Conservation (phyloP, 352 stramenopile species). For the Phytophthora cactorum region DNA sequence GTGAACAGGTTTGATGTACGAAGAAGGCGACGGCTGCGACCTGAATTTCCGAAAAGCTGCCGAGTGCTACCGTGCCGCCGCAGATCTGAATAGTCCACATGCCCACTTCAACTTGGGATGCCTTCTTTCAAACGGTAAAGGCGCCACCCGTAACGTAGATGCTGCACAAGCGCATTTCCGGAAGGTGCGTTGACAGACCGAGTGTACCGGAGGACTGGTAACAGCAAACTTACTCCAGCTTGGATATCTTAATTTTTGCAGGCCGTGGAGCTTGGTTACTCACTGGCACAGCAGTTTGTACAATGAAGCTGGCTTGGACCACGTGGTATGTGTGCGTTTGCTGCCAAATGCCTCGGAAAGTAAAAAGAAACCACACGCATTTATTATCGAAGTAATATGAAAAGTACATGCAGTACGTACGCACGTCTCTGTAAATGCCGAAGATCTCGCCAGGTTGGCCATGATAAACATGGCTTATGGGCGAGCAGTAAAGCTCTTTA, state of each 20-base stretch:
- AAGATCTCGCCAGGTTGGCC: conserved; percentile 1
- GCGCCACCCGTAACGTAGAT: conserved; percentile 58
- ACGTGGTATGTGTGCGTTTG: conserved; percentile 12
- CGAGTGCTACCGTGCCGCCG: conserved; percentile 60
- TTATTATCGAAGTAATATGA: conserved; percentile 46
- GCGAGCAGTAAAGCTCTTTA: conserved; percentile 1
- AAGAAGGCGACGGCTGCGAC: conserved; percentile 79
- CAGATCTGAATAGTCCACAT: conserved; percentile 53
- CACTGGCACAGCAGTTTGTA: conserved; percentile 63
- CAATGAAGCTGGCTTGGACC: conserved; percentile 8
- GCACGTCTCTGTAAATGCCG: conserved; percentile 21
- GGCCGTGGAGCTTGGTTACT: conserved; percentile 64
- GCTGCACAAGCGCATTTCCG: conserved; percentile 70
- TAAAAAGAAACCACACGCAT: conserved; percentile 37
- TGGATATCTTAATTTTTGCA: conserved; percentile 18
- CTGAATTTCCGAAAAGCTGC: conserved; percentile 65
- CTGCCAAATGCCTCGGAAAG: conserved; percentile 23
- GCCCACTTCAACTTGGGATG: conserved; percentile 85
- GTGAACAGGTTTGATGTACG: conserved; percentile 59
- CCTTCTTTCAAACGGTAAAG: conserved; percentile 67
- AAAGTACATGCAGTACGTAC: conserved; percentile 36
- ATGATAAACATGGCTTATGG: conserved; percentile 1
- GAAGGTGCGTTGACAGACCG: conserved; percentile 33
- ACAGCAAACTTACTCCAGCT: conserved; percentile 3
- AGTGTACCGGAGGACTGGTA: neutral